phyloP scores from a whole-genome alignment of 164 flowering plant genomes.

The Magnolia kwangsiensis region DNA sequence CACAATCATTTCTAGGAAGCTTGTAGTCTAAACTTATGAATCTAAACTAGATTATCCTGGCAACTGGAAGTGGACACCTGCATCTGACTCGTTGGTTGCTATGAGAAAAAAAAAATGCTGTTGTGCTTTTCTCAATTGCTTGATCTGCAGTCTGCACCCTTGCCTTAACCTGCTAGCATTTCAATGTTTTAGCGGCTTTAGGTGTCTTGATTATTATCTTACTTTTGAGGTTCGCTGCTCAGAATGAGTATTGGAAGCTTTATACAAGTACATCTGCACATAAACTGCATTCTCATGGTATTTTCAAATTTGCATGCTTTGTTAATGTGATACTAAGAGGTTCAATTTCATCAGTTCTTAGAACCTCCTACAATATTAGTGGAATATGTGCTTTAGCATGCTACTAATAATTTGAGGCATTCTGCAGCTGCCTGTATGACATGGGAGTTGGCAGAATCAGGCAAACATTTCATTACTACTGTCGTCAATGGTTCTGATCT shows the following conservation, averaged over 20 bases:
- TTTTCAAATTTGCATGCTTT: too few species aligned
- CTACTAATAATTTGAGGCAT: not conserved
- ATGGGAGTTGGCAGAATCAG: slow-evolving; percentile 97
- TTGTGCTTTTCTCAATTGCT: not conserved
- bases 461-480: slow-evolving; percentile 80
- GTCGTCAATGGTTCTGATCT: slow-evolving; percentile 87
- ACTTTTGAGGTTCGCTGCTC: not conserved
- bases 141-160: not conserved
- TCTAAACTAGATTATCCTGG: too few species aligned
- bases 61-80: too few species aligned
- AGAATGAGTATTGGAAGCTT: too few species aligned
- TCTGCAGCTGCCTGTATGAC: slow-evolving; percentile 98
- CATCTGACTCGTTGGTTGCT: too few species aligned
- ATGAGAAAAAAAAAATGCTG: too few species aligned
- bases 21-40: too few species aligned
- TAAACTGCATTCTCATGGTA: too few species aligned
- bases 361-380: not conserved
- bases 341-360: not conserved
- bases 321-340: not conserved
- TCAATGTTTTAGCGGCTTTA: not conserved
- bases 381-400: not conserved
- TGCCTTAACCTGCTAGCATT: not conserved
- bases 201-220: not conserved
- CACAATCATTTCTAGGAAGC: too few species aligned
- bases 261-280: too few species aligned